Evolutionary conservation across 345 rosid genomes (phyloP).

Genomic region (Rhizophora mangle): DNA sequence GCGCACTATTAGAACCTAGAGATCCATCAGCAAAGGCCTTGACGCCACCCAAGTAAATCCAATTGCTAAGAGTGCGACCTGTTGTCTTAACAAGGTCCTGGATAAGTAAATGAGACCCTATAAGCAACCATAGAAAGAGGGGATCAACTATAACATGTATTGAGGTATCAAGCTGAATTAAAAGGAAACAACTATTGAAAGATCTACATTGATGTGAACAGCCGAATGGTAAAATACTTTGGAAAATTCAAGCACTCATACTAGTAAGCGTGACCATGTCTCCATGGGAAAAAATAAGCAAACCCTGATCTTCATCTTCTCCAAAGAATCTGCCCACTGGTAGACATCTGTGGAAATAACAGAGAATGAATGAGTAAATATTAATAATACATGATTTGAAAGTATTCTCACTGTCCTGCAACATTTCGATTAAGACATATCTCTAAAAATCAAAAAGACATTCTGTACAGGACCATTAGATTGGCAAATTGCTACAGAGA

Average conservation of each 20-base stretch:
- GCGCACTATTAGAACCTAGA: slow-evolving; percentile 82
- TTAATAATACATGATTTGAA: not conserved
- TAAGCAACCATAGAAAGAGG: not conserved
- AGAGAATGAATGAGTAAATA: slow-evolving; percentile 5
- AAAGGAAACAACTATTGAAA: not conserved
- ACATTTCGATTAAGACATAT: slow-evolving; percentile 3
- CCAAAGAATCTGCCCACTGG: slow-evolving; percentile 73
- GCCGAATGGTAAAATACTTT: not conserved
- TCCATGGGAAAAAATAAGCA: slow-evolving; percentile 86
- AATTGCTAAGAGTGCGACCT: slow-evolving; percentile 54
- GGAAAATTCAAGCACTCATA: slow-evolving; percentile 31
- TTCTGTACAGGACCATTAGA: too few relatives aligned
- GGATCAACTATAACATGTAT: not conserved
- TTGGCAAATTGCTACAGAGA: too few relatives aligned
- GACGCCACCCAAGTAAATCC: slow-evolving; percentile 87
- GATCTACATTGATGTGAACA: not conserved
- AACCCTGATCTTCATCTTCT: slow-evolving; percentile 74
- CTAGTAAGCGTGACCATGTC: slow-evolving; percentile 67
- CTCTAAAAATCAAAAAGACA: too few relatives aligned
- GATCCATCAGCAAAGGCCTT: slow-evolving; percentile 96
- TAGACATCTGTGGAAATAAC: slow-evolving; percentile 59
- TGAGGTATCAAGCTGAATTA: not conserved
- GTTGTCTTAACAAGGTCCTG: slow-evolving; percentile 53
- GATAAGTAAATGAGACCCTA: slow-evolving; percentile 11
- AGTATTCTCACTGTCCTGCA: slow-evolving; percentile 8